Conservation (phyloP, 345 rosid species). For the Moricandia moricandioides region DNA sequence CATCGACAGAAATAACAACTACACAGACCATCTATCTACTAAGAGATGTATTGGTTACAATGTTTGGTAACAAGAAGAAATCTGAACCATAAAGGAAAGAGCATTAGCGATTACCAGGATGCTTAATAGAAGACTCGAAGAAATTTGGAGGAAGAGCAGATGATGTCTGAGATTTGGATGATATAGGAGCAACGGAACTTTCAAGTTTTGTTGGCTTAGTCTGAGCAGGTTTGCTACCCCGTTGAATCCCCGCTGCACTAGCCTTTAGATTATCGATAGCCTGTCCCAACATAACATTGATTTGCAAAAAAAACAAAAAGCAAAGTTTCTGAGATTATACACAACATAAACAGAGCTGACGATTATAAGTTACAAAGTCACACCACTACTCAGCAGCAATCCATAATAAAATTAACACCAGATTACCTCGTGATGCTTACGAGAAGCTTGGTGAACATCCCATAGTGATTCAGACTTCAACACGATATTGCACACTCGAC, state of each 20-base stretch:
- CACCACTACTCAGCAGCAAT: background rate
- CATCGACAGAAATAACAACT: background rate
- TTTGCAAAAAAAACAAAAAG: background rate
- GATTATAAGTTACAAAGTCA: background rate
- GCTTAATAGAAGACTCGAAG: slow-evolving; percentile 39
- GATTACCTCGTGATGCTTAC: slow-evolving; percentile 80
- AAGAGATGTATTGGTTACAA: background rate
- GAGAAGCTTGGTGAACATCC: slow-evolving; percentile 98
- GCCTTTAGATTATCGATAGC: slow-evolving; percentile 62
- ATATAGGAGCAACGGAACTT: slow-evolving; percentile 29
- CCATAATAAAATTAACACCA: background rate
- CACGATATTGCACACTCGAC: slow-evolving; percentile 76
- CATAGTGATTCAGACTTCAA: slow-evolving; percentile 79
- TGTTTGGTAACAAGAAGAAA: background rate
- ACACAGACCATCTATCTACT: background rate
- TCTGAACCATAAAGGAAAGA: background rate
- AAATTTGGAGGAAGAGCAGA: slow-evolving; percentile 55
- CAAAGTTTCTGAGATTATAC: background rate
- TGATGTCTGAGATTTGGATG: slow-evolving; percentile 28
- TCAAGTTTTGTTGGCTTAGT: slow-evolving; percentile 31
- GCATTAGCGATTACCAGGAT: slow-evolving; percentile 39
- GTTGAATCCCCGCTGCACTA: slow-evolving; percentile 49
- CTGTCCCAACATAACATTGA: slow-evolving; percentile 40
- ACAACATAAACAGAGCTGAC: background rate
- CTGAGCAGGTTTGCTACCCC: slow-evolving; percentile 26